Base-by-base conservation (phyloP, 352 stramenopile genomes). In the Pythium insidiosum region DNA sequence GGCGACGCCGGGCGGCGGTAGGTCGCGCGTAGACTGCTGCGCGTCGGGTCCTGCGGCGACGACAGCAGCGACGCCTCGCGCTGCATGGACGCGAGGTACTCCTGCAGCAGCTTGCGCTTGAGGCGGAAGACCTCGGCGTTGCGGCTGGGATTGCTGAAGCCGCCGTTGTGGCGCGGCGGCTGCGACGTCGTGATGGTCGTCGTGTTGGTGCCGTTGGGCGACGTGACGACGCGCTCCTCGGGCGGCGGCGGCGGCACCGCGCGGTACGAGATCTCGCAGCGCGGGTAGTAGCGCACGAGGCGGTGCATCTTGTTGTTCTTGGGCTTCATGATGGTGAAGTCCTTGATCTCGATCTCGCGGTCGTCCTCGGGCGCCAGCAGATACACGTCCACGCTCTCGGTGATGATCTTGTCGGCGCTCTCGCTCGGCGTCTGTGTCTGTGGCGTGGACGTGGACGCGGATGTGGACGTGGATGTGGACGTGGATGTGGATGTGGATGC, bases 291-390 rank as follows among this genome's bases (percentile, higher is more conserved):
- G 37, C 66, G 69, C 43, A 88, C 59, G 18, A 89, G 65, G 2
- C 74, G 68, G 39, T 84, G 64, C 63, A 83, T 82, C 43, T 78
- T 75, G 62, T 81, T 81, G 52, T 84, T 83, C 55, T 84, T 84
- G 39, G 77, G 77, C 35, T 86, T 87, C 63, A 84, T 83, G 61
- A 85, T 85, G 24, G 77, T 90, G 35, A 88, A 82, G 58, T 88
- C 73, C 43, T 88, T 84, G 49, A 85, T 66, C 40, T 79, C 70
- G 23, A 83, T 65, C 37, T 66, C 68, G 34, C 74, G 74, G 26
- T 64, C 52, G 22, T 81, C 73, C 43, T 86, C 74, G 4, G 74
- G 76, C 18, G 66, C 56, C 25, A 90, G 44, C 31, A 90, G 47
- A 50, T 90, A 90, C 34, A 88, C 77, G 47, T 84, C 71, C 42